A percentile compares a stretch with the other conserved stretches of the same genome.
phyloP scores from a whole-genome alignment of 257 asterid genomes.

The Henckelia pumila region DNA sequence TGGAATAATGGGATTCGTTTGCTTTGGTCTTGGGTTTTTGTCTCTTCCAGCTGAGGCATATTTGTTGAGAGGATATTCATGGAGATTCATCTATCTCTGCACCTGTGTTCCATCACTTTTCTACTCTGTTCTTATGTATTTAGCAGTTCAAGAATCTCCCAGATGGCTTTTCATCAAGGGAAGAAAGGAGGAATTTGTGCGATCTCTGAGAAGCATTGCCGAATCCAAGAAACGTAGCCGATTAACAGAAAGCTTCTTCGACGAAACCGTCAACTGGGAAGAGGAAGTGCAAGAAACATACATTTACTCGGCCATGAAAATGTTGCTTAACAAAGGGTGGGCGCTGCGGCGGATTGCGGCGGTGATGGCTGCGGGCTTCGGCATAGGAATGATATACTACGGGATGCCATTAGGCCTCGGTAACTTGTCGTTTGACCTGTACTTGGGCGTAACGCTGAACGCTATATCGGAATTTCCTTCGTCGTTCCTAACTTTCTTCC shows the following conservation, averaged over 20 bases:
- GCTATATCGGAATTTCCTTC: too few relatives aligned
- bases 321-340: too few relatives aligned
- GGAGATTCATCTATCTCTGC: conserved; percentile 44
- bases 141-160: conserved; percentile 44
- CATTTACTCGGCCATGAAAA: too few relatives aligned
- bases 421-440: too few relatives aligned
- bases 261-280: not conserved
- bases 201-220: conserved; percentile 5
- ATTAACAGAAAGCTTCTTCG: conserved; percentile 1
- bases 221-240: not conserved
- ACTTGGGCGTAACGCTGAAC: too few relatives aligned
- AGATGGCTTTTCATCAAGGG: conserved; percentile 45
- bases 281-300: conserved; percentile 5
- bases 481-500: too few relatives aligned
- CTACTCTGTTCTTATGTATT: conserved; percentile 37
- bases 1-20: conserved; percentile 39
- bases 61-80: conserved; percentile 31
- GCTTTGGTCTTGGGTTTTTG: conserved; percentile 42
- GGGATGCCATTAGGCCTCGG: too few relatives aligned
- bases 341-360: too few relatives aligned
- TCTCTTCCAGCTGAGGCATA: conserved; percentile 46
- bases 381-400: too few relatives aligned
- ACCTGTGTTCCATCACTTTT: conserved; percentile 34
- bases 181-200: conserved; percentile 18
- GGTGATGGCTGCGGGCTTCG: too few relatives aligned